These are phyloP conservation scores for Pichia rugopelliculosa DNA, from an alignment of 805 yeast genomes.

Conservation along the genomic window DNA sequence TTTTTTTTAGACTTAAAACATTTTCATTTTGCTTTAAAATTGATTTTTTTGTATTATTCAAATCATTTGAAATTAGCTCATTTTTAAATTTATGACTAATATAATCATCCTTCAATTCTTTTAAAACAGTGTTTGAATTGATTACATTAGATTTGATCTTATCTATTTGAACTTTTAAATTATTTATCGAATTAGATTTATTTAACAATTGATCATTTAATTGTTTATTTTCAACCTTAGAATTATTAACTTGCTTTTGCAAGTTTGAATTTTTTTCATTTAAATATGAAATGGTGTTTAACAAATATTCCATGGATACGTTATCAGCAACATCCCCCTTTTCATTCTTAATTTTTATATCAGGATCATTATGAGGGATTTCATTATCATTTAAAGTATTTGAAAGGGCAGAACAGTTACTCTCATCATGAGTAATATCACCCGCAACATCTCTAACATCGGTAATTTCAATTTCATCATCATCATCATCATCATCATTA, in stretches of 20 bases:
- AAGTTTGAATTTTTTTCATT: slow-evolving; percentile 8
- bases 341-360: background rate
- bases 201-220: slow-evolving; percentile 5
- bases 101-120: slow-evolving; percentile 6
- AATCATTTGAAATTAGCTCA: slow-evolving; percentile 6
- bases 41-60: slow-evolving; percentile 8
- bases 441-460: slow-evolving; percentile 2
- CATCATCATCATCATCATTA: slow-evolving; percentile 1
- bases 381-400: background rate
- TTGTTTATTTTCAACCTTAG: slow-evolving; percentile 6
- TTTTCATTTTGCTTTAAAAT: slow-evolving; percentile 7
- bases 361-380: background rate
- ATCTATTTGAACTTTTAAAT: slow-evolving; percentile 8
- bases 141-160: slow-evolving; percentile 6
- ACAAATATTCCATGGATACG: slow-evolving; percentile 16
- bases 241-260: slow-evolving; percentile 7
- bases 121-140: slow-evolving; percentile 2
- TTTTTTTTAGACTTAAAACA: slow-evolving; percentile 8
- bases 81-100: slow-evolving; percentile 1
- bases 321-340: slow-evolving; percentile 2
- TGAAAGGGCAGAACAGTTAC: background rate
- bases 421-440: background rate
- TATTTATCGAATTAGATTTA: slow-evolving; percentile 3
- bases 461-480: slow-evolving; percentile 11
- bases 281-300: slow-evolving; percentile 15